Evolutionary conservation across 2,329 filamentous ascomycete species (phyloP).

Genomic region (Botrytis pseudocinerea): DNA sequence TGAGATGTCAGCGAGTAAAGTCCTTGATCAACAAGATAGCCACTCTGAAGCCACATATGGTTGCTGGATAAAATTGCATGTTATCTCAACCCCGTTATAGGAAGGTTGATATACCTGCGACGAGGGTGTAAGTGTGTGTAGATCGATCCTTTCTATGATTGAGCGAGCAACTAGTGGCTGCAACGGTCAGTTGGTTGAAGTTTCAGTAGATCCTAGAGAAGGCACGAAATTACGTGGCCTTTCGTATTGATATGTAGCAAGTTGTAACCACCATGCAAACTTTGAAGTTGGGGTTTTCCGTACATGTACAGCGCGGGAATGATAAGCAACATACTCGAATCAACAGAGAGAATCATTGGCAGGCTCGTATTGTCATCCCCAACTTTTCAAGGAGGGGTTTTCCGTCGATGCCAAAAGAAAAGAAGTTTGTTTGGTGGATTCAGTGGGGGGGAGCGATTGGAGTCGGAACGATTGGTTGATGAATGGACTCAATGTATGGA

Average conservation of each 20-base stretch:
- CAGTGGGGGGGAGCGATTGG: not conserved
- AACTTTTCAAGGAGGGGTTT: not conserved
- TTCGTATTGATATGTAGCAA: not conserved
- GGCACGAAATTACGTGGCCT: not conserved
- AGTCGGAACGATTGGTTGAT: not conserved
- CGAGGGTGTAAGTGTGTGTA: not conserved
- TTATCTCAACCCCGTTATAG: not conserved
- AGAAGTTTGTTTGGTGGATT: not conserved
- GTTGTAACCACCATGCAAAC: not conserved
- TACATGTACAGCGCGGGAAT: not conserved
- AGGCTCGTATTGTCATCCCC: not conserved
- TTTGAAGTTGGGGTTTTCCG: not conserved
- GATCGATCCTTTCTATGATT: no score
- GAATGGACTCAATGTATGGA: not conserved
- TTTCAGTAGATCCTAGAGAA: not conserved
- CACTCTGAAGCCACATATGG: not conserved
- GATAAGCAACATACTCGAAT: not conserved
- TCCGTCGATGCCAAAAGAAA: not conserved
- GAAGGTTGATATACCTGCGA: not conserved
- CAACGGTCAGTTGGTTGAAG: not conserved
- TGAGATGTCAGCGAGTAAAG: not conserved
- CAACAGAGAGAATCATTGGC: not conserved
- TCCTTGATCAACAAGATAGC: not conserved
- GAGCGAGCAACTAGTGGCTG: not conserved
- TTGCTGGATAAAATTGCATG: not conserved